Conservation (phyloP, 768 basidiomycete genomes). For the Termitomyces sp. region DNA sequence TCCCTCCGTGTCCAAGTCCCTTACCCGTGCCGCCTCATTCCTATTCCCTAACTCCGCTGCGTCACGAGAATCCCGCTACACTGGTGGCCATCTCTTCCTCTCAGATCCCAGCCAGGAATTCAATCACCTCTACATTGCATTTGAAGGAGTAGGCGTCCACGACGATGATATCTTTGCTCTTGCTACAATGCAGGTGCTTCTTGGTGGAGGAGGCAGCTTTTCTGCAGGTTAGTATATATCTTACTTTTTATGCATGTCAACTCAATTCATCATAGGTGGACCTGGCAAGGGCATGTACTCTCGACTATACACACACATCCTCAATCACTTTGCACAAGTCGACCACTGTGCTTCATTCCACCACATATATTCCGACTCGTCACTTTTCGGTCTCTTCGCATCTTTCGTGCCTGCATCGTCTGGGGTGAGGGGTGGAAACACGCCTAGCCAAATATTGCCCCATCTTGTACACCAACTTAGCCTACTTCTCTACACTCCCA, state of each 20-base stretch:
- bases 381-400: conserved; percentile 88
- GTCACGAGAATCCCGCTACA: conserved; percentile 58
- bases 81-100: conserved; percentile 78
- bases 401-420: conserved; percentile 68
- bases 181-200: conserved; percentile 90
- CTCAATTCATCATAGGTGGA: conserved; percentile 49
- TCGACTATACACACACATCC: conserved; percentile 90
- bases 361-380: conserved; percentile 93
- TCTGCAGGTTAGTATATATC: conserved; percentile 60
- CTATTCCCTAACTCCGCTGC: conserved; percentile 44
- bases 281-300: conserved; percentile 99
- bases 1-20: conserved; percentile 54
- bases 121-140: conserved; percentile 90
- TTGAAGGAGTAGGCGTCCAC: conserved; percentile 86
- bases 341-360: conserved; percentile 97
- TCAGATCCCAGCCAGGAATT: conserved; percentile 62
- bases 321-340: conserved; percentile 90
- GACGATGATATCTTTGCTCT: conserved; percentile 91
- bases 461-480: conserved; percentile 88
- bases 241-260: not conserved
- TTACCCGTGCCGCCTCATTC: conserved; percentile 77
- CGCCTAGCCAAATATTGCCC: conserved; percentile 66
- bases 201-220: conserved; percentile 96
- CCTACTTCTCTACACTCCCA: conserved; percentile 63
- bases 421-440: conserved; percentile 55